phyloP scores from a whole-genome alignment of 192 early-diverging fungal genomes.

The Entophlyctis helioformis region DNA sequence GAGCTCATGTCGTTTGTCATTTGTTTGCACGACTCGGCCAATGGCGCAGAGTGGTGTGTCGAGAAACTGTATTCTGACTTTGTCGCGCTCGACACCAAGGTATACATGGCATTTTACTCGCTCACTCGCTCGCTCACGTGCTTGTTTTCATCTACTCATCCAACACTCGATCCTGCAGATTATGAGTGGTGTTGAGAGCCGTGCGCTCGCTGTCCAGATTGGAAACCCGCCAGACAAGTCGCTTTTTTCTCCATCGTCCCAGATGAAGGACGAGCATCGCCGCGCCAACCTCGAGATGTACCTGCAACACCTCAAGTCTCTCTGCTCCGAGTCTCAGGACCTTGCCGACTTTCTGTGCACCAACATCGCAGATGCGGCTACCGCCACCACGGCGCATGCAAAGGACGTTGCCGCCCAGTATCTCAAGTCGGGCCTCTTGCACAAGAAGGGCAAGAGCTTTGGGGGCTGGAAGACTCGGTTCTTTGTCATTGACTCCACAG shows the following conservation, averaged over 20 bases:
- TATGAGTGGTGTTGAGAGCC: no score
- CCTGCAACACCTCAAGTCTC: conserved; percentile 54
- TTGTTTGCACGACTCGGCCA: conserved; percentile 21
- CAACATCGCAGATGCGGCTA: conserved; percentile 25
- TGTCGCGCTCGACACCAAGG: conserved; percentile 64
- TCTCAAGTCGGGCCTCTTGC: conserved; percentile 80
- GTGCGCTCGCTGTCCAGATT: no score
- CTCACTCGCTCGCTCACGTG: no score
- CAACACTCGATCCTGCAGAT: no score
- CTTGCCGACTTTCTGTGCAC: conserved; percentile 62
- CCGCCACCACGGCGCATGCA: no score
- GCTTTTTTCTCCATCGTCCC: conserved; percentile 67
- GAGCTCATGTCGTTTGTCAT: conserved; percentile 56
- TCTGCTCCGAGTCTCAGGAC: conserved; percentile 33
- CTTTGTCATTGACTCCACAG: conserved; percentile 47
- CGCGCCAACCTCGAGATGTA: conserved; percentile 77
- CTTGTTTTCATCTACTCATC: no score
- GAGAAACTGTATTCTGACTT: conserved; percentile 87
- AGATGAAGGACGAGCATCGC: conserved; percentile 76
- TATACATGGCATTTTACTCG: no score
- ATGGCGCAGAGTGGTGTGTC: conserved; percentile 58
- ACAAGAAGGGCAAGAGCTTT: conserved; percentile 93
- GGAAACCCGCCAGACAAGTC: conserved; percentile 75
- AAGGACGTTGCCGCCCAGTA: no score
- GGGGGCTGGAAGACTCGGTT: conserved; percentile 92